Conservation (phyloP, 257 asterid species). For the Ligustrum vulgare region DNA sequence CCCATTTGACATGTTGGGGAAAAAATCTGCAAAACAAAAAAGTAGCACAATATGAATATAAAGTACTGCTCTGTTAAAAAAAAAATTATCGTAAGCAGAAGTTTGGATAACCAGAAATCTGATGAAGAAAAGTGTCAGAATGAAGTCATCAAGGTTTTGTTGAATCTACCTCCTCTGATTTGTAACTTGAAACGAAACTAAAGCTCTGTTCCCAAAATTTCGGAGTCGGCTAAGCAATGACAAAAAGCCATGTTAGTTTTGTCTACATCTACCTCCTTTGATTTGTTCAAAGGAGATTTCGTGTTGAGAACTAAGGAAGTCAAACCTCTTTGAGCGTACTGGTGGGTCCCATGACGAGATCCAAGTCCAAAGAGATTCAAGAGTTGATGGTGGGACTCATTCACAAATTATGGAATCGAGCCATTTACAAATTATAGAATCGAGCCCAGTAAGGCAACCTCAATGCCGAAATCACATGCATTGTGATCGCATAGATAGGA, state of each 20-base stretch:
- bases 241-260: neutral
- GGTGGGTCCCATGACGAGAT: no score
- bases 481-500: no score
- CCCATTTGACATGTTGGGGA: slow-evolving; percentile 55
- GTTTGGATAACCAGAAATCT: slow-evolving; percentile 14
- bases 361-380: no score
- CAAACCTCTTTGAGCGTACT: no score
- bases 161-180: no score
- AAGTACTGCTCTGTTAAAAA: neutral
- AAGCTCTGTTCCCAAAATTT: neutral
- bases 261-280: neutral
- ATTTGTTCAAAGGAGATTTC: neutral
- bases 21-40: slow-evolving; percentile 42
- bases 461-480: no score
- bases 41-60: slow-evolving; percentile 15
- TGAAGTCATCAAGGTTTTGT: slow-evolving; percentile 2
- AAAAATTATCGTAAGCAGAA: slow-evolving; percentile 1
- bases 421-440: no score
- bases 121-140: neutral
- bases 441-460: no score
- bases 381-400: no score
- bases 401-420: no score
- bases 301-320: no score
- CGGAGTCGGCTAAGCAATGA: neutral
- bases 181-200: neutral